Evolutionary conservation across 139 green algal genomes (phyloP), one percentile per base, ranked within the genome.

Genomic region (Microglena sp.): DNA sequence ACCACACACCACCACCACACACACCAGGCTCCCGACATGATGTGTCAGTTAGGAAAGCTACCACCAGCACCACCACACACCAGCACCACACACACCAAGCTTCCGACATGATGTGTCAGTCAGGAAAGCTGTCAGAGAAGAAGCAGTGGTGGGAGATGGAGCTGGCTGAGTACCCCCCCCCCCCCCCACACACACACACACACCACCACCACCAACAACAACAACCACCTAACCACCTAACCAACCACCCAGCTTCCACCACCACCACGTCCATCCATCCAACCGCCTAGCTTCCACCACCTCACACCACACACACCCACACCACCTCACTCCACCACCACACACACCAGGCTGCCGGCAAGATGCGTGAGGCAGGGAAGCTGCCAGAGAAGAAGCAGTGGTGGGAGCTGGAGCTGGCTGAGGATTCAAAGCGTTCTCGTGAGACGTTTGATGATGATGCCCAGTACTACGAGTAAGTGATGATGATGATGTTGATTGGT

Each of bases 81-180:
- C 26, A 53, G n/a, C n/a, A n/a, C n/a, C n/a, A n/a, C n/a, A n/a
- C n/a, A n/a, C n/a, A n/a, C n/a, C n/a, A n/a, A n/a, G n/a, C n/a
- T n/a, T n/a, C n/a, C n/a, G n/a, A n/a, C n/a, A n/a, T n/a, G n/a
- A n/a, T n/a, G n/a, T n/a, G n/a, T n/a, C n/a, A n/a, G n/a, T n/a
- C n/a, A n/a, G n/a, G n/a, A n/a, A n/a, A n/a, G n/a, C n/a, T 33
- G 35, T 0, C 36, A n/a, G 58, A 36, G n/a, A 36, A 70, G 4
- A 80, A 77, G 68, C 45, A 50, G 61, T 78, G 76, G 76, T 83
- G 76, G 68, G 74, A 86, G 69, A 28, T 76, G 71, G 80, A 86
- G 60, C 34, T 53, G 33, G 63, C 60, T 5, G 58, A 63, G 21
- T n/a, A n/a, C n/a, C n/a, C n/a, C n/a, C n/a, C n/a, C n/a, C n/a